These are phyloP conservation scores for Hanseniaspora clermontiae DNA, from an alignment of 805 yeast species.

Conservation along the genomic window DNA sequence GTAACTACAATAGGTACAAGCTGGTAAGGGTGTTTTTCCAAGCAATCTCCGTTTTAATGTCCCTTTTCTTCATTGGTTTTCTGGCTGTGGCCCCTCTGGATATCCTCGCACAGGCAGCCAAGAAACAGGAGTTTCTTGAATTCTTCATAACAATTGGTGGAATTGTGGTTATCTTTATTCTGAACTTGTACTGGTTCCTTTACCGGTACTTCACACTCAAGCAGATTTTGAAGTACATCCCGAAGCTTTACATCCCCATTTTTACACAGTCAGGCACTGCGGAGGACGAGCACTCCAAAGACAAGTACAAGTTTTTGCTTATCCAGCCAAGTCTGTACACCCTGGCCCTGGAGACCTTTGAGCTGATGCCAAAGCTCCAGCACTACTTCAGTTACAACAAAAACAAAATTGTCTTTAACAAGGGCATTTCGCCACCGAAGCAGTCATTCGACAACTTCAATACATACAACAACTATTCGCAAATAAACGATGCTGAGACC, in stretches of 20 bases:
- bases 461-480: neutral
- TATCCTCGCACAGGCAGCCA: conserved; percentile 48
- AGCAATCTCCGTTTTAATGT: conserved; percentile 21
- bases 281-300: conserved; percentile 35
- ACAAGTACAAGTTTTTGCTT: conserved; percentile 26
- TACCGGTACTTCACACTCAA: conserved; percentile 48
- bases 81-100: conserved; percentile 69
- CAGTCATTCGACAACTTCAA: conserved; percentile 13
- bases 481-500: neutral
- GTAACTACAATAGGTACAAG: neutral
- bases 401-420: neutral
- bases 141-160: conserved; percentile 69
- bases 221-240: conserved; percentile 58
- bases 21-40: neutral
- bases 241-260: conserved; percentile 61
- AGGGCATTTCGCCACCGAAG: conserved; percentile 9
- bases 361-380: conserved; percentile 32
- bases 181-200: conserved; percentile 40
- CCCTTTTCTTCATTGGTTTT: conserved; percentile 40
- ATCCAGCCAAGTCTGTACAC: conserved; percentile 33
- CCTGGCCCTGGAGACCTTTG: conserved; percentile 34
- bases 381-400: conserved; percentile 15
- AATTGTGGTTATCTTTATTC: conserved; percentile 45
- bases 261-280: conserved; percentile 30
- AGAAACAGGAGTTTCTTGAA: conserved; percentile 50